phyloP scores from a whole-genome alignment of 495 filamentous ascomycete species.

The Penicillium robsamsonii region DNA sequence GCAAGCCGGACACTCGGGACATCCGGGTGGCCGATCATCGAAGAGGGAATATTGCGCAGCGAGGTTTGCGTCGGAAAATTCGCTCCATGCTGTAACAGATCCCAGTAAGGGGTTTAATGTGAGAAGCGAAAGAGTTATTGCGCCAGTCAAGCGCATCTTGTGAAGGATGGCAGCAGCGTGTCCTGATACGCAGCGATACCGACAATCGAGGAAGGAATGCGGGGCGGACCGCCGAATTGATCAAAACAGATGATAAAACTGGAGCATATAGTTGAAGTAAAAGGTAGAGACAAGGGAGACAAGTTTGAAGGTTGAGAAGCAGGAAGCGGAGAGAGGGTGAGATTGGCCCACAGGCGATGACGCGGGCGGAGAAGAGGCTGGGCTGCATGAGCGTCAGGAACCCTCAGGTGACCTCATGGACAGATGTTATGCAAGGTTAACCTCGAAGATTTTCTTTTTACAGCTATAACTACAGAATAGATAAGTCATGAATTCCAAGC shows the following conservation, averaged over 20 bases:
- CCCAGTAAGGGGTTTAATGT: conserved; percentile 26
- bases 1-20: conserved; percentile 63
- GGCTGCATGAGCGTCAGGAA: conserved; percentile 19
- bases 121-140: conserved; percentile 28
- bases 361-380: conserved; percentile 38
- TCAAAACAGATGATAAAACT: conserved; percentile 2
- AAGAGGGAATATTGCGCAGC: conserved; percentile 44
- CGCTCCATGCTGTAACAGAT: conserved; percentile 29
- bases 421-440: background rate
- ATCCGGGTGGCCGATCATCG: conserved; percentile 58
- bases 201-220: conserved; percentile 13
- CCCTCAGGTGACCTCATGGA: conserved; percentile 4
- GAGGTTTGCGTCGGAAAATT: conserved; percentile 32
- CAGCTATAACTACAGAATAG: background rate
- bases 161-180: conserved; percentile 16
- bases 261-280: conserved; percentile 12
- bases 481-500: background rate
- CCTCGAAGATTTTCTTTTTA: background rate
- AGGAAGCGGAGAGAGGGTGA: conserved; percentile 21
- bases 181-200: conserved; percentile 4
- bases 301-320: conserved; percentile 14
- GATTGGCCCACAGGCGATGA: conserved; percentile 34
- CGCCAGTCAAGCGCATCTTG: conserved; percentile 35
- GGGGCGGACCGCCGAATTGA: conserved; percentile 13
- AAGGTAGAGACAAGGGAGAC: background rate